These are phyloP conservation scores for Hymenoscyphus albidus DNA, from an alignment of 2,329 filamentous ascomycete species.

Conservation along the genomic window DNA sequence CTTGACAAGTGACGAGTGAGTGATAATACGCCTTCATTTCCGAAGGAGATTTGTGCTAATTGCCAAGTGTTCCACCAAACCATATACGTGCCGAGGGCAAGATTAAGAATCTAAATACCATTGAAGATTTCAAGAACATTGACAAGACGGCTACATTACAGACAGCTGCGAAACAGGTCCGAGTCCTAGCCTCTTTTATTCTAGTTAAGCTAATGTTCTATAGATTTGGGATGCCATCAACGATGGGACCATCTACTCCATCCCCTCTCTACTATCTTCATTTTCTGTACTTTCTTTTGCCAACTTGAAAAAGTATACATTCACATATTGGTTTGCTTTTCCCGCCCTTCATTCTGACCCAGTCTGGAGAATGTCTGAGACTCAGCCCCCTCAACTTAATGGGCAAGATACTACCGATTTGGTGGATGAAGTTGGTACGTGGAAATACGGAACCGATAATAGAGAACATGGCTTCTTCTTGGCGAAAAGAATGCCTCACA, in stretches of 20 bases:
- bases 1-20: conserved; percentile 77
- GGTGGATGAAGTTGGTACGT: conserved; percentile 80
- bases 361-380: conserved; percentile 65
- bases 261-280: conserved; percentile 84
- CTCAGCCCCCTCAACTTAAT: conserved; percentile 52
- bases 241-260: conserved; percentile 93
- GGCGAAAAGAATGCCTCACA: conserved; percentile 65
- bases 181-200: conserved; percentile 23
- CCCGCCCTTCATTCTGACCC: conserved; percentile 88
- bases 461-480: conserved; percentile 94
- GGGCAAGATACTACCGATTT: conserved; percentile 70
- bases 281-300: conserved; percentile 90
- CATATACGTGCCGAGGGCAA: conserved; percentile 84
- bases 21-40: conserved; percentile 23
- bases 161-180: conserved; percentile 72
- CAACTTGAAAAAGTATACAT: conserved; percentile 95
- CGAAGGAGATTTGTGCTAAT: conserved; percentile 21
- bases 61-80: conserved; percentile 60
- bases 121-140: conserved; percentile 84
- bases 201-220: conserved; percentile 16
- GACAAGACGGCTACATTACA: conserved; percentile 77
- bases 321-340: conserved; percentile 98
- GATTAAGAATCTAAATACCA: conserved; percentile 93
- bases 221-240: conserved; percentile 97
- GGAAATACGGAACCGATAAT: conserved; percentile 76